These are phyloP conservation scores for Penicillium verhagenii DNA, from an alignment of 495 filamentous ascomycete species.

Conservation along the genomic window DNA sequence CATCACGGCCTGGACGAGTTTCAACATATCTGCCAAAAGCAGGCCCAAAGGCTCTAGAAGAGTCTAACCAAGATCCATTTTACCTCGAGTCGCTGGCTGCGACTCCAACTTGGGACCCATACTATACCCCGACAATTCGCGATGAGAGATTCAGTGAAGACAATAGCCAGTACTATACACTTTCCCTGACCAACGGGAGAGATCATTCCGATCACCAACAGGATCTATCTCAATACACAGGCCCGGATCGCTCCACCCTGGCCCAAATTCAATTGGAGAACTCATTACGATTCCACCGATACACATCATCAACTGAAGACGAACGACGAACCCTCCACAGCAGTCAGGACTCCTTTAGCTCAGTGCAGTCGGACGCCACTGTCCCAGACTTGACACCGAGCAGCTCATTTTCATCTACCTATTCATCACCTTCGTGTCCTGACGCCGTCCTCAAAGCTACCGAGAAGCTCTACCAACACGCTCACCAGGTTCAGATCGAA, in stretches of 20 bases:
- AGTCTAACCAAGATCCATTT: constrained; percentile 46
- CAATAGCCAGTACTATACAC: constrained; percentile 35
- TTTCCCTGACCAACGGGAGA: constrained; percentile 30
- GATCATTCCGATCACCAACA: constrained; percentile 9
- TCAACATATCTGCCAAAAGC: constrained; percentile 37
- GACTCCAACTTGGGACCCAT: constrained; percentile 28
- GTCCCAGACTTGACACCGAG: constrained; percentile 46
- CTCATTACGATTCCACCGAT: constrained; percentile 29
- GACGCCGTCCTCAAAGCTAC: constrained; percentile 31
- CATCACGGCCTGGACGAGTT: constrained; percentile 32
- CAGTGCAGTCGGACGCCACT: constrained; percentile 31
- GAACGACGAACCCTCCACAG: constrained; percentile 25
- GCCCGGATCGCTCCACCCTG: constrained; percentile 34
- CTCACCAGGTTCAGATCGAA: constrained; percentile 16
- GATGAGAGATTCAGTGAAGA: constrained; percentile 39
- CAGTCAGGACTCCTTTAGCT: constrained; percentile 41
- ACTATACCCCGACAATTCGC: constrained; percentile 28
- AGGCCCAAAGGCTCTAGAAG: constrained; percentile 32
- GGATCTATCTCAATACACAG: constrained; percentile 16
- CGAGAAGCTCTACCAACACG: constrained; percentile 32
- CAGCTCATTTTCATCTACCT: constrained; percentile 47
- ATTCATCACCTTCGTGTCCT: constrained; percentile 33
- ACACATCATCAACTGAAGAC: constrained; percentile 29
- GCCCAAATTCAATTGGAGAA: constrained; percentile 41
- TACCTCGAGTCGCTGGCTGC: constrained; percentile 44